These are phyloP conservation scores for Plasmodium coatneyi DNA, from an alignment of 169 alveolate genomes.

Conservation along the genomic window DNA sequence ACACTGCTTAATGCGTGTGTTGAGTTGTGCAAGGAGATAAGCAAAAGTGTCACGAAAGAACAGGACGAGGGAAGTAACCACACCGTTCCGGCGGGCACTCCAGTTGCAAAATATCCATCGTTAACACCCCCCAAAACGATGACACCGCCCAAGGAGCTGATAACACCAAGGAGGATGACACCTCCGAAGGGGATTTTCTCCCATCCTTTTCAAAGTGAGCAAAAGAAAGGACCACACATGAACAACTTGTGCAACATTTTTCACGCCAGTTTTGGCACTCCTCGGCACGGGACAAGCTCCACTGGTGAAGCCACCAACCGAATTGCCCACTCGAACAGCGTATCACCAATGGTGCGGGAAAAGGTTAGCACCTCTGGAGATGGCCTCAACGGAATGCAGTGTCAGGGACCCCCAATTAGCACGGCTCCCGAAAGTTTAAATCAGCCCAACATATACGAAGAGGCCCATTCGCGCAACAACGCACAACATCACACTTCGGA, in stretches of 20 bases:
- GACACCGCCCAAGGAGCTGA: not conserved
- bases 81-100: not conserved
- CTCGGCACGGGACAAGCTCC: not conserved
- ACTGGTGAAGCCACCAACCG: not conserved
- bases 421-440: not conserved
- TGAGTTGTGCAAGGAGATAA: slow-evolving; percentile 70
- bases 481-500: not conserved
- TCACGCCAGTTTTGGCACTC: not conserved
- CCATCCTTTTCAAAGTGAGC: not conserved
- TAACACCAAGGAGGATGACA: not conserved
- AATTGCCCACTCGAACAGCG: not conserved
- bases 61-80: not conserved
- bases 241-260: not conserved
- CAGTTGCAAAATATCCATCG: not conserved
- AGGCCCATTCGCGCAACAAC: not conserved
- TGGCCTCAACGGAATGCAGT: not conserved
- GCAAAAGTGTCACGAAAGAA: slow-evolving; percentile 37
- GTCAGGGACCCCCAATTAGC: not conserved
- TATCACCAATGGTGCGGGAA: not conserved
- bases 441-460: not conserved
- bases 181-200: not conserved
- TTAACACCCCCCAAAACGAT: not conserved
- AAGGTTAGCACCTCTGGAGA: not conserved
- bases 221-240: not conserved
- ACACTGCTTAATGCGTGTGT: slow-evolving; percentile 62